These are phyloP conservation scores for Chrysanthemum lavandulifolium DNA, from an alignment of 129 eudicot genomes.

Conservation along the genomic window DNA sequence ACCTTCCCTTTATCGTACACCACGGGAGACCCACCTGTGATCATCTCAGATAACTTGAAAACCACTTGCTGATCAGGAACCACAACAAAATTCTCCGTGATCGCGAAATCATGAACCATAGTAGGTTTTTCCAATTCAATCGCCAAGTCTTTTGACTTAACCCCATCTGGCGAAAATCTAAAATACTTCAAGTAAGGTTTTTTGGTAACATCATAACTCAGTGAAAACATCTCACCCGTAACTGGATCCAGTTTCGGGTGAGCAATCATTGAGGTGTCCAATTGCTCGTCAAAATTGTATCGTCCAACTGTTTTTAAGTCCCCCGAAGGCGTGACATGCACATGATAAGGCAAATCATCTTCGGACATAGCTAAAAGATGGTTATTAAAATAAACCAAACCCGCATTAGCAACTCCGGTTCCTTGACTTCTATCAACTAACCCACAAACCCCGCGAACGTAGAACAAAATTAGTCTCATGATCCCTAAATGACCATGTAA, in stretches of 20 bases:
- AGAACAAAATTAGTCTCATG: slow-evolving; percentile 26
- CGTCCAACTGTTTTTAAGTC: slow-evolving; percentile 35
- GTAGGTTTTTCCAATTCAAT: slow-evolving; percentile 35
- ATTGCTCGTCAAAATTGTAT: slow-evolving; percentile 27
- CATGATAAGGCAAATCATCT: slow-evolving; percentile 45
- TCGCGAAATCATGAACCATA: slow-evolving; percentile 52
- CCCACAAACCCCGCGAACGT: slow-evolving; percentile 42
- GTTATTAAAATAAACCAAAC: slow-evolving; percentile 40
- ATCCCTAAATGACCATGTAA: slow-evolving; percentile 44
- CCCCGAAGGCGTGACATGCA: slow-evolving; percentile 27
- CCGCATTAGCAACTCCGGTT: slow-evolving; percentile 46
- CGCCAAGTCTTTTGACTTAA: slow-evolving; percentile 35
- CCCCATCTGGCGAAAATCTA: slow-evolving; percentile 31
- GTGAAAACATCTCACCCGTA: slow-evolving; percentile 34
- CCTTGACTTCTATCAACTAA: slow-evolving; percentile 38
- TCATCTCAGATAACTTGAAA: slow-evolving; percentile 39
- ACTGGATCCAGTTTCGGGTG: slow-evolving; percentile 48
- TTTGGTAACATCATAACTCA: slow-evolving; percentile 37
- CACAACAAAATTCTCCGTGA: slow-evolving; percentile 34
- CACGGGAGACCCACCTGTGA: slow-evolving; percentile 43
- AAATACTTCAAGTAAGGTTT: slow-evolving; percentile 47
- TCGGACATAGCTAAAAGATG: slow-evolving; percentile 45
- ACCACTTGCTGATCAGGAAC: slow-evolving; percentile 38
- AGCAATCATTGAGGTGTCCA: slow-evolving; percentile 40
- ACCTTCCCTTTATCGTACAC: slow-evolving; percentile 37